Conservation (phyloP, 202 grass and related monocot species). For the Digitaria exilis region DNA sequence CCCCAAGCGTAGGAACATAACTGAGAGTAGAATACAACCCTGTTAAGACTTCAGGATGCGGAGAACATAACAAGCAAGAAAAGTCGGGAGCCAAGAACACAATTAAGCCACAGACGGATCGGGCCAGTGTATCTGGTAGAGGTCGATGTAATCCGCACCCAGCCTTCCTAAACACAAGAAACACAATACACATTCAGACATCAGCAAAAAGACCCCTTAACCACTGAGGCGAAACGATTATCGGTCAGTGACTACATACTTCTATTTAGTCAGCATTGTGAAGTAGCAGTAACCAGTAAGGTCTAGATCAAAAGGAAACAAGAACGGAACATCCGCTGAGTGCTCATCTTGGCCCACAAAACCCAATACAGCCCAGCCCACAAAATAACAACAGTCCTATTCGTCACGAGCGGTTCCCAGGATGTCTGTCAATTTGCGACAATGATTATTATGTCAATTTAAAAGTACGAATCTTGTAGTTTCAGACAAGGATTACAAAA, state of each 20-base stretch:
- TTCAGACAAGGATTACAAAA: no score
- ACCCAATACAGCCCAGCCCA: no score
- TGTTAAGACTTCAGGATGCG: not conserved
- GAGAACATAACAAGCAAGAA: not conserved
- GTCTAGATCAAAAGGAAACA: no score
- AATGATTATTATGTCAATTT: no score
- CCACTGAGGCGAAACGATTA: not conserved
- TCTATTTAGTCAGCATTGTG: not conserved
- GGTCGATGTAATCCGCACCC: slow-evolving; percentile 80
- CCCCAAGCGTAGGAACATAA: slow-evolving; percentile 94
- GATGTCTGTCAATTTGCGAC: no score
- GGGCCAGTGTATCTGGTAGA: slow-evolving; percentile 98
- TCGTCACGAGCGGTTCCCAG: no score
- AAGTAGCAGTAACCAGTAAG: not conserved
- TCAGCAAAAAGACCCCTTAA: not conserved
- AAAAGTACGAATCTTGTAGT: no score
- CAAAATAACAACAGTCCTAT: no score
- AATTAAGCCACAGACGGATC: slow-evolving; percentile 57
- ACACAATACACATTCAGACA: slow-evolving; percentile 21
- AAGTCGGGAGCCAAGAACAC: not conserved
- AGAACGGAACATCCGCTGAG: no score
- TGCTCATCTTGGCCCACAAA: no score
- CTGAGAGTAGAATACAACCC: slow-evolving; percentile 29
- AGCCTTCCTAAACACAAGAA: slow-evolving; percentile 52
- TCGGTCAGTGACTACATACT: not conserved